Conservation (phyloP, 208 protist genomes). For the Trypanosoma scelopori region DNA sequence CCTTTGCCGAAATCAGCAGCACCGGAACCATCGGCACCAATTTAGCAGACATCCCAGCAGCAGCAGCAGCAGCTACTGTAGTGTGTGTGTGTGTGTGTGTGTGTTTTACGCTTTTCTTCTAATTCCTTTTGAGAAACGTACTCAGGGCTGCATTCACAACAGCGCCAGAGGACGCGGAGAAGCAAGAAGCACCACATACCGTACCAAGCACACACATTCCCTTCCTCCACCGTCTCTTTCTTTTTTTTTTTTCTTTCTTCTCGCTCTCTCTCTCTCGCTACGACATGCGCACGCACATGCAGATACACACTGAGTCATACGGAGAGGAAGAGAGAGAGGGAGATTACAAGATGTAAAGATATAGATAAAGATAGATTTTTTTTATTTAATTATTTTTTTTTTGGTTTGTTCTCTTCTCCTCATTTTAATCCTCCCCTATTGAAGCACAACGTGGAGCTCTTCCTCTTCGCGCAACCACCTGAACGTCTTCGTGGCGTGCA, state of each 20-base stretch:
- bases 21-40: background rate
- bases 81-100: background rate
- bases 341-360: conserved; percentile 8
- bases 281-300: background rate
- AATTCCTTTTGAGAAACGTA: no score
- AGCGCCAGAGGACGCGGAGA: no score
- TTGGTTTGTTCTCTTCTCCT: no score
- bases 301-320: background rate
- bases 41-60: background rate
- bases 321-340: conserved; percentile 5
- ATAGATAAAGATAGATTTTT: conserved; percentile 5
- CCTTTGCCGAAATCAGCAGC: background rate
- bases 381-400: background rate
- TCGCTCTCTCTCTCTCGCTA: background rate
- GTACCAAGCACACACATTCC: background rate
- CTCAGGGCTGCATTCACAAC: no score
- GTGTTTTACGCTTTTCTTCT: no score
- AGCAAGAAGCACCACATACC: no score
- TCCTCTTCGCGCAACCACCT: no score
- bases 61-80: background rate
- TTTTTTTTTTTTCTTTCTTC: no score
- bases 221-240: no score
- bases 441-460: no score
- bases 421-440: no score
- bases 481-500: no score